Base-by-base conservation (phyloP, 257 asterid species). In the Vinca minor region DNA sequence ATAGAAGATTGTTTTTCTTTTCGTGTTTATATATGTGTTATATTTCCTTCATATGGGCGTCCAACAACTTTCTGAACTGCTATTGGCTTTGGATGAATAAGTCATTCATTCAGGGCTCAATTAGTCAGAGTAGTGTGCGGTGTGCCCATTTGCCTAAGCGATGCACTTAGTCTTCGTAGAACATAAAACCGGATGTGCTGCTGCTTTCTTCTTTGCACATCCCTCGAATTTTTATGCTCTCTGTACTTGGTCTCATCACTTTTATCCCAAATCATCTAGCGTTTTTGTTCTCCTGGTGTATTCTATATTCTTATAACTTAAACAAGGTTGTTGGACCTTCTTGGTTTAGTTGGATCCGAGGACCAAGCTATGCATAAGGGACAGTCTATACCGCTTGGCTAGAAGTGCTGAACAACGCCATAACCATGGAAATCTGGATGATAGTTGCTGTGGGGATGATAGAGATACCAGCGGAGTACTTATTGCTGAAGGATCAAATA, bases 321-420 rank as follows among this genome's bases (percentile, higher is more conserved):
- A n/a, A 50, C 32, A 29, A 53, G 14, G 29, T 67, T 62, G 23
- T 15, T 63, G 57, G 66, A 38, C 62, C 55, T 59, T 74, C 62
- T 75, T 81, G 69, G 70, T 76, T 60, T 75, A 91, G 98, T 71
- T 91, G 96, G 95, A 91, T 76, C 54, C 68, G 71, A 79, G 75
- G 81, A 91, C 89, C 23, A 91, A 88, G 74, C 77, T 91, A 66
- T 86, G 95, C 84, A 85, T 91, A 79, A 79, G 95, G 77, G 98
- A 88, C 65, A 84, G 98, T 79, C 75, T 91, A 64, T 88, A 85
- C 79, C 95, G 96, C 67, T 74, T 91, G 72, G 98, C 98, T 48
- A 73, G 67, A 57, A 83, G 89, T 87, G 95, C 98, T 75, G 88
- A 82, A 74, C 91, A 79, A 48, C 83, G 96, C 66, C 88, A 85